Evolutionary conservation across 345 rosid genomes (phyloP), one percentile per base, ranked within the genome.

Genomic region (Erodium maritimum): DNA sequence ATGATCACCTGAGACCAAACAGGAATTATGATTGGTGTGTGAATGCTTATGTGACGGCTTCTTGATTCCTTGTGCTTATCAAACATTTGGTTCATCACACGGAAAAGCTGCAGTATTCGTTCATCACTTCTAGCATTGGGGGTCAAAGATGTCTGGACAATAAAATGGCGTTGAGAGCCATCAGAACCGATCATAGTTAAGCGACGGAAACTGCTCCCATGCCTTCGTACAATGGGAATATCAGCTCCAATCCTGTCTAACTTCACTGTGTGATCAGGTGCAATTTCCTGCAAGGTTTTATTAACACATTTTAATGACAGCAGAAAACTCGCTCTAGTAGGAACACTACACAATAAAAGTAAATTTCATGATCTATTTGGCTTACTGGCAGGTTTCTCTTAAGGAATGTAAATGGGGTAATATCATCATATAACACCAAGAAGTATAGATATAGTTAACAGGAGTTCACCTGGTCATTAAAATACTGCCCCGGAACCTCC

Each of bases 401-500:
- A 14, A 42, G 17, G 48, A 42, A 42, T 42, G 12, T 42, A 10
- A 42, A 3, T 42, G 48, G 14, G 17, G 54, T 19, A 51, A 17
- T 3, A 51, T 17, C 54, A 51, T 17, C 2, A 51, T 17, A 5
- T 51, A 51, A 42, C 19, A 51, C 54, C 54, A 51, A 51, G 17
- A 46, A 25, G 21, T 53, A 55, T 17, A 50, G 20, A 60, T 33
- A 17, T 4, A 4, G 19, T 51, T n/a, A 19, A 51, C 19, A 51
- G 54, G 7, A n/a, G 54, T 21, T 50, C 69, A 93, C 99, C 99
- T 89, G 99, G 68, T 94, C 96, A 61, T 75, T 63, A 64, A 93
- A 94, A 80, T 94, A 94, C 70, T 94, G 99, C 57, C 99, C 99
- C 42, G 99, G 99, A 73, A 94, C 89, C 82, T 94, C 99, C 56